A percentile compares a stretch with the other conserved stretches of the same genome.
Evolutionary conservation across 768 basidiomycete species (phyloP).

Genomic region (Dictyophora rubrovolvata): DNA sequence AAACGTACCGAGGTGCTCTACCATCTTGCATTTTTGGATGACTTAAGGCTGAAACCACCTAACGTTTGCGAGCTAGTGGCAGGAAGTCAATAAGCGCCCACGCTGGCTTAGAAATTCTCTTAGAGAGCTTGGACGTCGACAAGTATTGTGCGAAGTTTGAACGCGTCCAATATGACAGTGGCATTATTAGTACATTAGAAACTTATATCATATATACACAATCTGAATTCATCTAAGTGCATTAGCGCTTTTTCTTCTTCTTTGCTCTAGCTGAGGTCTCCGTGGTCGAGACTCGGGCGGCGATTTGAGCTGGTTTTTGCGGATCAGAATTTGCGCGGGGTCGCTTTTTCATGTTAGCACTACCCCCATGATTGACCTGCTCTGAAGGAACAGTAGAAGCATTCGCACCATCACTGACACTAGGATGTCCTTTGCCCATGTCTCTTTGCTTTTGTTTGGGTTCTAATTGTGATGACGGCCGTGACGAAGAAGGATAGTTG

Average conservation of each 20-base stretch:
- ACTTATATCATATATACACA: background rate
- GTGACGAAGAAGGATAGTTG: too few relatives aligned
- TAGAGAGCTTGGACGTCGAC: background rate
- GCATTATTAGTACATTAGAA: background rate
- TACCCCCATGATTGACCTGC: too few relatives aligned
- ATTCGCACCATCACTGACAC: too few relatives aligned
- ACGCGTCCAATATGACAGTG: background rate
- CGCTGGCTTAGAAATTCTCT: background rate
- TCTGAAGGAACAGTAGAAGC: too few relatives aligned
- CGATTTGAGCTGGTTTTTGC: too few relatives aligned
- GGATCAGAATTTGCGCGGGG: too few relatives aligned
- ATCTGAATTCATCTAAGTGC: background rate
- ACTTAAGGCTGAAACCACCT: background rate
- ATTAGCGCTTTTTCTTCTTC: background rate
- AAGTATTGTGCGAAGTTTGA: background rate
- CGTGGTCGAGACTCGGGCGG: too few relatives aligned
- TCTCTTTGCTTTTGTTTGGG: too few relatives aligned
- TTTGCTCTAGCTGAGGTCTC: background rate
- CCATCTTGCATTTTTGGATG: constrained; percentile 61
- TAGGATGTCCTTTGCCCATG: too few relatives aligned
- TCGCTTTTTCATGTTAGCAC: too few relatives aligned
- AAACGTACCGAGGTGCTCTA: constrained; percentile 58
- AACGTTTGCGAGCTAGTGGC: background rate
- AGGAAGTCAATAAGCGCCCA: background rate
- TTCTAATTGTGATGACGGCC: too few relatives aligned